Conservation (phyloP, 2,329 filamentous ascomycete genomes). For the Clarireedia monteithiana region DNA sequence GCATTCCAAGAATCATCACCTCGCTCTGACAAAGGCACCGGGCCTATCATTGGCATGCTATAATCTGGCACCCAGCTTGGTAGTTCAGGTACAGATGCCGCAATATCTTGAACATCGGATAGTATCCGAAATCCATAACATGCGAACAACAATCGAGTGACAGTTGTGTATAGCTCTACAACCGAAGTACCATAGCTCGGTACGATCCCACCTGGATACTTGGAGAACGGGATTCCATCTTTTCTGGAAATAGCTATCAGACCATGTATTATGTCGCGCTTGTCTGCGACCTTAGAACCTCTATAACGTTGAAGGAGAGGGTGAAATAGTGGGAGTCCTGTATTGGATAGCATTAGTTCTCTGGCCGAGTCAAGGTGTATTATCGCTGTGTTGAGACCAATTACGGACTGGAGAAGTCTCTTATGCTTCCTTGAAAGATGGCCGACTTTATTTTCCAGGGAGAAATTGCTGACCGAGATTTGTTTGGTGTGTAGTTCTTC, state of each 20-base stretch:
- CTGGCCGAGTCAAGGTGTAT: slow-evolving; percentile 2
- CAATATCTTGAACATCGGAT: background rate
- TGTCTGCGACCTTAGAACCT: background rate
- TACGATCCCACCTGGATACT: background rate
- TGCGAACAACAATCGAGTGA: background rate
- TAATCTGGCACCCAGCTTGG: slow-evolving; percentile 6
- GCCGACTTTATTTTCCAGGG: background rate
- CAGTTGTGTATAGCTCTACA: background rate
- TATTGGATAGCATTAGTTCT: background rate
- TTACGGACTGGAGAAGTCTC: background rate
- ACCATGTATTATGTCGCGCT: slow-evolving; percentile 2
- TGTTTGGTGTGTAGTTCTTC: background rate
- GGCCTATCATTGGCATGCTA: background rate
- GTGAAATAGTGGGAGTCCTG: background rate
- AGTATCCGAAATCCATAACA: background rate
- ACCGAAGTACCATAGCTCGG: background rate
- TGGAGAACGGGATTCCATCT: background rate
- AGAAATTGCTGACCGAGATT: background rate
- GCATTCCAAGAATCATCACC: background rate
- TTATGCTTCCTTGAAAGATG: background rate
- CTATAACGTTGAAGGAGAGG: background rate
- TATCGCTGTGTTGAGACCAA: background rate
- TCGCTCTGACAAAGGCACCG: slow-evolving; percentile 1
- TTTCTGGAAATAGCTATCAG: background rate
- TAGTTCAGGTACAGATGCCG: background rate